Conservation (phyloP, 345 rosid species). For the Eucalyptus victrix region DNA sequence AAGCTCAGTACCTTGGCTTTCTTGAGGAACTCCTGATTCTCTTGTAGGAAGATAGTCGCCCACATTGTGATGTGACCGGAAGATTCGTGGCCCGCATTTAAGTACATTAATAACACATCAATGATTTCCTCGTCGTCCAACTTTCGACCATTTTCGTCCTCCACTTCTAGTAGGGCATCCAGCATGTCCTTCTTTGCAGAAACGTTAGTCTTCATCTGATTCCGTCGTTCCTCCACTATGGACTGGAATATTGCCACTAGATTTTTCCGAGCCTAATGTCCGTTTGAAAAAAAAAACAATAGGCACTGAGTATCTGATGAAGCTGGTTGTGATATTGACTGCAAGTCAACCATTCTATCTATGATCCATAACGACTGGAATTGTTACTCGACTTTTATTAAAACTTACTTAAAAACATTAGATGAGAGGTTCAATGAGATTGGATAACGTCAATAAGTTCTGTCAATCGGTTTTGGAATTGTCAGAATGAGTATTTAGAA, state of each 20-base stretch:
- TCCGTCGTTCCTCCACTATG: conserved; percentile 45
- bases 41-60: conserved; percentile 65
- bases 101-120: conserved; percentile 71
- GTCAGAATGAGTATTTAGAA: neutral
- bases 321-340: neutral
- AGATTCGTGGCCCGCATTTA: conserved; percentile 92
- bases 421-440: neutral
- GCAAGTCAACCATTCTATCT: neutral
- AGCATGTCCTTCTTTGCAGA: conserved; percentile 48
- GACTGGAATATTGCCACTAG: conserved; percentile 54
- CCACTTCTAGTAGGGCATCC: conserved; percentile 50
- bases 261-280: conserved; percentile 55
- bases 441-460: neutral
- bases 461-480: neutral
- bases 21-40: conserved; percentile 44
- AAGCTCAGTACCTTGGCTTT: conserved; percentile 48
- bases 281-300: neutral
- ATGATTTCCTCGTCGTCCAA: conserved; percentile 64
- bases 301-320: neutral
- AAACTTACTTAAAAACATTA: neutral
- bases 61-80: conserved; percentile 81
- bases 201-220: neutral
- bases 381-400: neutral
- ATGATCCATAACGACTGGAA: neutral
- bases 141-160: conserved; percentile 62